Percentiles rank a stretch among this genome's conserved stretches.
phyloP scores from a whole-genome alignment of 78 protist genomes.

The Dictyostelium firmibasis region DNA sequence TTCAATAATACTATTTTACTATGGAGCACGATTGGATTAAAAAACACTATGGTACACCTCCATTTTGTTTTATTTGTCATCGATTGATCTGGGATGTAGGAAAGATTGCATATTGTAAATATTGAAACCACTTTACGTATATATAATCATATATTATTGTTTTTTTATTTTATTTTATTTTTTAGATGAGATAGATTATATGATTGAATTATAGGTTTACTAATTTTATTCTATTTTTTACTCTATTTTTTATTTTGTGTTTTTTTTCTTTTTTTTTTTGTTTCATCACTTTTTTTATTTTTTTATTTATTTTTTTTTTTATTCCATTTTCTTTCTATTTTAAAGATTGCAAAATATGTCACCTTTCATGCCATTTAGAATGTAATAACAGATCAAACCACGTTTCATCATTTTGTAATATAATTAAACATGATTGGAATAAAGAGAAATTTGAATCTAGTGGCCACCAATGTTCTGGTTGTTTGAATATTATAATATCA shows the following conservation, averaged over 20 bases:
- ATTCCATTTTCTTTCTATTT: not conserved
- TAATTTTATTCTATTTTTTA: too few species aligned
- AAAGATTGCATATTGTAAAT: constrained; percentile 43
- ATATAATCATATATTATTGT: too few species aligned
- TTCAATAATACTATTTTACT: too few species aligned
- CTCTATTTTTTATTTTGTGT: too few species aligned
- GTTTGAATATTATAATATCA: constrained; percentile 49
- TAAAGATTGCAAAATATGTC: constrained; percentile 41
- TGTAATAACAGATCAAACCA: not conserved
- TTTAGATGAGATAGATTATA: too few species aligned
- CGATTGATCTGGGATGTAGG: constrained; percentile 45
- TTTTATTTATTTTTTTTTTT: not conserved
- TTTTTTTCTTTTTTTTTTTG: too few species aligned
- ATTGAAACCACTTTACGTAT: too few species aligned
- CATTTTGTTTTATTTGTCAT: constrained; percentile 53
- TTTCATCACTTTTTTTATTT: too few species aligned
- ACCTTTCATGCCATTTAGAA: constrained; percentile 39
- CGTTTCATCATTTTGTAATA: constrained; percentile 8
- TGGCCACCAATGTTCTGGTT: constrained; percentile 37
- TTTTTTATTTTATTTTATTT: too few species aligned
- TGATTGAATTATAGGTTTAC: too few species aligned
- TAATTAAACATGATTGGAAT: constrained; percentile 62
- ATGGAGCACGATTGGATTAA: constrained; percentile 45
- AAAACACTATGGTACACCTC: constrained; percentile 33
- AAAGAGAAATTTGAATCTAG: constrained; percentile 36